Percentiles rank a stretch among this genome's conserved stretches.
Evolutionary conservation across 139 green algal species (phyloP).

Genomic region (Dunaliella primolecta): DNA sequence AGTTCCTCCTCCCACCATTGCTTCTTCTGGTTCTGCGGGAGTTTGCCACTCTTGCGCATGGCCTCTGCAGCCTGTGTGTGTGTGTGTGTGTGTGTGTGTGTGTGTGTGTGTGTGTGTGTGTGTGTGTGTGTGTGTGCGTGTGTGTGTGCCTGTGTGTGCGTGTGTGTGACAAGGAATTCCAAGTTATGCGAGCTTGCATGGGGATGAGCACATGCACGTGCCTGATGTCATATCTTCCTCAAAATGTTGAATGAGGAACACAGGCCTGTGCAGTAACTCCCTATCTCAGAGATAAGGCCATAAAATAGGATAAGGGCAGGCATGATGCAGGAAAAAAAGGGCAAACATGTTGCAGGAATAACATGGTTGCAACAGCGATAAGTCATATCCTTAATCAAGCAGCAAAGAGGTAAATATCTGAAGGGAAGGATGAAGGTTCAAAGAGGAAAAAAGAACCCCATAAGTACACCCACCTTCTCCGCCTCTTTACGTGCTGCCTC

Average conservation of each 20-base stretch:
- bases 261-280: no score
- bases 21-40: constrained; percentile 31
- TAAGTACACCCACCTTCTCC: background rate
- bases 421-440: no score
- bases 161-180: constrained; percentile 7
- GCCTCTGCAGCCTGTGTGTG: background rate
- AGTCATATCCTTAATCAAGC: no score
- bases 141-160: background rate
- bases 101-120: background rate
- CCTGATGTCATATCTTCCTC: background rate
- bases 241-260: no score
- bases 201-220: constrained; percentile 55
- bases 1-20: constrained; percentile 56
- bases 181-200: constrained; percentile 43
- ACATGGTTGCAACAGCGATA: no score
- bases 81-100: background rate
- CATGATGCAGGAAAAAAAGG: no score
- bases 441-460: no score
- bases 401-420: no score
- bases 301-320: no score
- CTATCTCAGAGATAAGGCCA: no score
- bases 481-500: constrained; percentile 14
- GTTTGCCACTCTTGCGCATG: background rate
- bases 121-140: constrained; percentile 1
- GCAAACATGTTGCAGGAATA: no score